phyloP scores from a whole-genome alignment of 2,329 filamentous ascomycete species.

The Cordyceps javanica region DNA sequence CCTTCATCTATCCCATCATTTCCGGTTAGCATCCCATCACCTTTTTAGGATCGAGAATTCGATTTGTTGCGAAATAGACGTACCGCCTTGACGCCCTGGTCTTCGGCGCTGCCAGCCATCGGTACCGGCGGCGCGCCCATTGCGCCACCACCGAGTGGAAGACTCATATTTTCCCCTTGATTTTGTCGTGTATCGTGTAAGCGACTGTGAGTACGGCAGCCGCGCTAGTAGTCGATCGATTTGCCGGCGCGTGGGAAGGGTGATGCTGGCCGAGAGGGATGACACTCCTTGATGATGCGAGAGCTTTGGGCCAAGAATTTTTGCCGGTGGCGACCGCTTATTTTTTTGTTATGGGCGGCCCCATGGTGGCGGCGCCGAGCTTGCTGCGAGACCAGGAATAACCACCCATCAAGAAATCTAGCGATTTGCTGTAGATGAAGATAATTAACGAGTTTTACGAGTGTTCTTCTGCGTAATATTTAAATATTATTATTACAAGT shows the following conservation, averaged over 20 bases:
- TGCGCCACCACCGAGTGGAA: conserved; percentile 22
- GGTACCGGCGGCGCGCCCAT: conserved; percentile 16
- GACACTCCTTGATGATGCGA: conserved; percentile 12
- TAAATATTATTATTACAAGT: background rate
- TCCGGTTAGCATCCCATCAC: conserved; percentile 8
- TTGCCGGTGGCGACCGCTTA: conserved; percentile 34
- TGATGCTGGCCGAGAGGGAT: conserved; percentile 14
- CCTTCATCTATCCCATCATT: conserved; percentile 58
- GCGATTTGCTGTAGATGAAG: too few relatives aligned
- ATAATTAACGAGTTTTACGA: too few relatives aligned
- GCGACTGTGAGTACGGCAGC: background rate
- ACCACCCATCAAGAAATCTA: too few relatives aligned
- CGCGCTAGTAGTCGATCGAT: background rate
- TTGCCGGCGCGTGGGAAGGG: conserved; percentile 5
- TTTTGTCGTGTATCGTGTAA: background rate
- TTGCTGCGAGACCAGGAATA: background rate
- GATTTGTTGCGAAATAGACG: conserved; percentile 18
- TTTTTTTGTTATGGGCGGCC: conserved; percentile 11
- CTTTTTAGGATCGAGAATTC: background rate
- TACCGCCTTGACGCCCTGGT: conserved; percentile 48
- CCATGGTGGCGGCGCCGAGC: background rate
- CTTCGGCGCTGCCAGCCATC: conserved; percentile 32
- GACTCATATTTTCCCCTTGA: conserved; percentile 33
- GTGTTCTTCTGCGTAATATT: background rate
- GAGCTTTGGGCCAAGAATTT: conserved; percentile 29